A percentile compares a stretch with the other conserved stretches of the same genome.
These are phyloP conservation scores for Vitis rupestris DNA, from an alignment of 164 flowering plant genomes.

Conservation along the genomic window DNA sequence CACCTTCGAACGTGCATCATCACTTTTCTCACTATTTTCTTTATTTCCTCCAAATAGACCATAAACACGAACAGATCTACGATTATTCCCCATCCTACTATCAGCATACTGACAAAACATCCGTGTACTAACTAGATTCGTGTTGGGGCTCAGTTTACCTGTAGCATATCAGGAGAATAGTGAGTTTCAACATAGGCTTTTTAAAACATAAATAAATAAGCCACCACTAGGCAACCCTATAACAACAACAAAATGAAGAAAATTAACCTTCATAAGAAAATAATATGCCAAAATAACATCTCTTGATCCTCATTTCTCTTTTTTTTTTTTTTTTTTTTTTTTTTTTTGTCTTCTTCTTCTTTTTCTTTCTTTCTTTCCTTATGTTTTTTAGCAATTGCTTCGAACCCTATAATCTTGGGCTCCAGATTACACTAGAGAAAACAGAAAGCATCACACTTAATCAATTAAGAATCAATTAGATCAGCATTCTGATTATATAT, in stretches of 20 bases:
- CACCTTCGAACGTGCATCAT: conserved; percentile 63
- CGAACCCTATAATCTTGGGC: background rate
- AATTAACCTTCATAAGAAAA: background rate
- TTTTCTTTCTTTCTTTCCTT: too few relatives aligned
- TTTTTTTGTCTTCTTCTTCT: too few relatives aligned
- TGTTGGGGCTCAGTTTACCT: conserved; percentile 22
- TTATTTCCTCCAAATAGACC: conserved; percentile 83
- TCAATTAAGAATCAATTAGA: background rate
- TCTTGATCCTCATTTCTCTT: too few relatives aligned
- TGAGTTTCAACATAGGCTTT: background rate
- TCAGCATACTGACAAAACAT: conserved; percentile 11
- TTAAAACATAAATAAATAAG: background rate
- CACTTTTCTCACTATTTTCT: conserved; percentile 56
- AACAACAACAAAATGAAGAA: background rate
- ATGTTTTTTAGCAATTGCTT: too few relatives aligned
- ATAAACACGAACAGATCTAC: conserved; percentile 36
- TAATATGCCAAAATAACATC: background rate
- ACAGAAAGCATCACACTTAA: background rate
- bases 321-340: too few relatives aligned
- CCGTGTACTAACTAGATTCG: conserved; percentile 13
- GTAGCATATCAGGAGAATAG: background rate
- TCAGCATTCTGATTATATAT: too few relatives aligned
- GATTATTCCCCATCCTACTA: conserved; percentile 8
- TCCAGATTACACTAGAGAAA: background rate
- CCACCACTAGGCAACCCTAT: background rate